Percentiles rank a stretch among this genome's conserved stretches.
These are phyloP conservation scores for Emmonsiellopsis sp. DNA, from an alignment of 2,329 filamentous ascomycete genomes.

Conservation along the genomic window DNA sequence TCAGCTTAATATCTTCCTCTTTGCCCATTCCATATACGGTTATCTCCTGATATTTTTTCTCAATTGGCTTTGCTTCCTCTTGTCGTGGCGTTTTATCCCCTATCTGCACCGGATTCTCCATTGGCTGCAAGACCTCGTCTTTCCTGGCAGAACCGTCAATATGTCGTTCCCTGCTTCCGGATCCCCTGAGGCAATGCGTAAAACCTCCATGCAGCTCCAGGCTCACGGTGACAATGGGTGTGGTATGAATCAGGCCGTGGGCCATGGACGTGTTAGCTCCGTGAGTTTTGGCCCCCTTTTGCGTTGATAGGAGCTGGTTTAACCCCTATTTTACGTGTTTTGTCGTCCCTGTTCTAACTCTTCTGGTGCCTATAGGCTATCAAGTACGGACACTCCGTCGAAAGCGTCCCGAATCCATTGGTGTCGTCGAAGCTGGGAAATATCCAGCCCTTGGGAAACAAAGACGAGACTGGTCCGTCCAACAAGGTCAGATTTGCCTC, in stretches of 20 bases:
- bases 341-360: not conserved
- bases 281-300: conserved; percentile 11
- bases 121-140: not conserved
- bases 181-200: conserved; percentile 19
- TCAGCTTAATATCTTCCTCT: not conserved
- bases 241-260: conserved; percentile 11
- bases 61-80: no score
- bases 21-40: not conserved
- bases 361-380: not conserved
- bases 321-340: not conserved
- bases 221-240: conserved; percentile 14
- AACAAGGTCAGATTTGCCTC: conserved; percentile 27
- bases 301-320: no score
- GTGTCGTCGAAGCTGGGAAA: conserved; percentile 27
- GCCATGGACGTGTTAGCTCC: conserved; percentile 18
- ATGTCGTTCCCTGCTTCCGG: conserved; percentile 22
- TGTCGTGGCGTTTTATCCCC: not conserved
- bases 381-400: not conserved
- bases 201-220: conserved; percentile 14
- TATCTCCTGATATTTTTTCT: no score
- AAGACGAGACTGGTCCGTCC: conserved; percentile 19
- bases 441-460: conserved; percentile 17
- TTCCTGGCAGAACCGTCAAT: not conserved
- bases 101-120: no score
- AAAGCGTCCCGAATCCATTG: conserved; percentile 22